Evolutionary conservation across 169 alveolate species (phyloP).

Genomic region (Babesia divergens): DNA sequence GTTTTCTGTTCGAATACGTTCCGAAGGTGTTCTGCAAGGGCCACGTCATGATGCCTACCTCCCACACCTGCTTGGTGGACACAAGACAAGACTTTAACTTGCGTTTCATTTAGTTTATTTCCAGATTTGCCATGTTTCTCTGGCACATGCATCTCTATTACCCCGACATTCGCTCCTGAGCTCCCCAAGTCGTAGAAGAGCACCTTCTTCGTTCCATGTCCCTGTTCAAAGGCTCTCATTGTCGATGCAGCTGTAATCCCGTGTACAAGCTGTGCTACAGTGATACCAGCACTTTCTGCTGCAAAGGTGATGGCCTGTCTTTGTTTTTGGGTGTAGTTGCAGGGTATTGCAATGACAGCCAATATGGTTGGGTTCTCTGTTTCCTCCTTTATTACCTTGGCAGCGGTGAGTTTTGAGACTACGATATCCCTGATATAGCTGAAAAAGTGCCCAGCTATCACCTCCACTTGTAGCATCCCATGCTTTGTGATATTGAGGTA

Average conservation of each 20-base stretch:
- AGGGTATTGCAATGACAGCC: conserved; percentile 74
- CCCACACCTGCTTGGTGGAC: conserved; percentile 43
- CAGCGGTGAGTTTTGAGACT: conserved; percentile 52
- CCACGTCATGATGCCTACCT: conserved; percentile 53
- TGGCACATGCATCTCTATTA: conserved; percentile 63
- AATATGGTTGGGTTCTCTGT: conserved; percentile 35
- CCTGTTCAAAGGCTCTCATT: conserved; percentile 63
- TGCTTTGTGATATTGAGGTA: conserved; percentile 64
- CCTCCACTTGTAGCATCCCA: conserved; percentile 68
- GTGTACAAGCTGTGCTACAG: conserved; percentile 64
- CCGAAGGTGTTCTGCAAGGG: conserved; percentile 44
- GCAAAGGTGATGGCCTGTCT: conserved; percentile 67
- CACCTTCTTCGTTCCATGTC: conserved; percentile 68
- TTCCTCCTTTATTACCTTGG: conserved; percentile 51
- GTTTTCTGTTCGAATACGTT: conserved; percentile 23
- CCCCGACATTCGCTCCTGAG: conserved; percentile 70
- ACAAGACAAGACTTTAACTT: conserved; percentile 23
- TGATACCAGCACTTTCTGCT: conserved; percentile 72
- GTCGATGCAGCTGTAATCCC: conserved; percentile 76
- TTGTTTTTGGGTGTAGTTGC: conserved; percentile 71
- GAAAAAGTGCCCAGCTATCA: conserved; percentile 70
- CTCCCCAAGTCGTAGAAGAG: conserved; percentile 75
- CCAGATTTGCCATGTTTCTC: conserved; percentile 6
- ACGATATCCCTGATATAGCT: conserved; percentile 68
- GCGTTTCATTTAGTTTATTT: conserved; percentile 4